Conservation (phyloP, 2,329 filamentous ascomycete genomes). For the Xylaria sp. region DNA sequence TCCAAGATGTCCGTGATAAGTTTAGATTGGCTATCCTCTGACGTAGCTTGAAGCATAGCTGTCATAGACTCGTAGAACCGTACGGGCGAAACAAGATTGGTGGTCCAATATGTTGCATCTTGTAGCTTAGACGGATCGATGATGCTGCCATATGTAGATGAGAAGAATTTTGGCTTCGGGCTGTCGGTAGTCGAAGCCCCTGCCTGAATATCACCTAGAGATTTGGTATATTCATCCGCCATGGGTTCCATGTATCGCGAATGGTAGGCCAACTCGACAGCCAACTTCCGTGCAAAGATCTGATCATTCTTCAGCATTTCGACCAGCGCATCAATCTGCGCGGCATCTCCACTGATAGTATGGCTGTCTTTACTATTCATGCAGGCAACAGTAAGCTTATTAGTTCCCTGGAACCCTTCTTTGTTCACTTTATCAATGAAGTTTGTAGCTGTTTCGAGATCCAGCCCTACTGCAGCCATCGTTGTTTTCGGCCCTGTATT, state of each 20-base stretch:
- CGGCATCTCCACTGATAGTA: conserved; percentile 42
- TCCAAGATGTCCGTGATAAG: conserved; percentile 36
- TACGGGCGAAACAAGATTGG: conserved; percentile 36
- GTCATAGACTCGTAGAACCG: conserved; percentile 29
- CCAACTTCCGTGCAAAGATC: conserved; percentile 38
- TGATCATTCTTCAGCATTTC: conserved; percentile 20
- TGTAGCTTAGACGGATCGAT: conserved; percentile 23
- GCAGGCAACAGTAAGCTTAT: conserved; percentile 26
- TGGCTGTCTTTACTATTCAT: conserved; percentile 40
- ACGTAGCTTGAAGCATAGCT: conserved; percentile 11
- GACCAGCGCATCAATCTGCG: conserved; percentile 32
- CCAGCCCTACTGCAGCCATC: conserved; percentile 16
- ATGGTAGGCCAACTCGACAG: conserved; percentile 42
- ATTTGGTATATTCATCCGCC: conserved; percentile 42
- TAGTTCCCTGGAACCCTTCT: conserved; percentile 1
- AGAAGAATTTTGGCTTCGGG: conserved; percentile 21
- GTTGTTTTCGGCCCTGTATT: not conserved
- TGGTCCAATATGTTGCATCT: conserved; percentile 50
- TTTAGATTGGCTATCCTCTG: not conserved
- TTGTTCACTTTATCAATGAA: conserved; percentile 24
- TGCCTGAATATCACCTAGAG: conserved; percentile 18
- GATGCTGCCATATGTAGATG: conserved; percentile 18
- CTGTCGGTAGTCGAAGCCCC: not conserved
- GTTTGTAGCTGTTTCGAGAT: conserved; percentile 8
- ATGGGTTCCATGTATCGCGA: conserved; percentile 50